Evolutionary conservation across 176 grass and related monocot species (phyloP).

Genomic region (Dactylis glomerata): DNA sequence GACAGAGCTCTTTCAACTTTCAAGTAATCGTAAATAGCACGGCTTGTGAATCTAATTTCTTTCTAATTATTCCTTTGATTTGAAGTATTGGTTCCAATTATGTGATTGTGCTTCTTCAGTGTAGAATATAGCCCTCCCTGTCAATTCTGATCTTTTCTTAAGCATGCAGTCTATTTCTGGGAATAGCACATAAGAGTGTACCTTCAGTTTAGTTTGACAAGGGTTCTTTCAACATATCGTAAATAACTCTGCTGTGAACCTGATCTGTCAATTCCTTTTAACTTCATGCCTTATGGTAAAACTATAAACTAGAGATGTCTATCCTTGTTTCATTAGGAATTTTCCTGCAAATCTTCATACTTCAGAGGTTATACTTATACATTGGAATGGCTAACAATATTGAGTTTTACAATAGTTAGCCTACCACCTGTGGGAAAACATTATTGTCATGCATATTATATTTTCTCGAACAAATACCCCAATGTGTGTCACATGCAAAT

Average conservation of each 20-base stretch:
- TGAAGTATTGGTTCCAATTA: neutral
- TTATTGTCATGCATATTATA: neutral
- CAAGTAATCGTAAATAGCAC: neutral
- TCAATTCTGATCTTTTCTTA: neutral
- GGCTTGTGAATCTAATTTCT: neutral
- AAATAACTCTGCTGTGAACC: neutral
- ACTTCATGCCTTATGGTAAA: neutral
- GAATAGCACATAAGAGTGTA: neutral
- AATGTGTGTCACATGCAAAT: neutral
- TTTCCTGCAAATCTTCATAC: neutral
- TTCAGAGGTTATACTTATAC: neutral
- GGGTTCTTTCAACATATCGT: neutral
- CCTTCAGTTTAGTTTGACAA: neutral
- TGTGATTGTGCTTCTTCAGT: neutral
- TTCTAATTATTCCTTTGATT: neutral
- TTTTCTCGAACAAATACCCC: neutral
- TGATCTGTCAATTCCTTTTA: neutral
- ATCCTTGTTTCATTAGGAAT: neutral
- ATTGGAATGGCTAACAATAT: neutral
- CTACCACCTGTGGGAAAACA: neutral
- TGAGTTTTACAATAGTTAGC: neutral
- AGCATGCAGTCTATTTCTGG: neutral
- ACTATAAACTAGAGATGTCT: neutral
- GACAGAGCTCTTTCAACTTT: neutral
- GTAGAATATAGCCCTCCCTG: neutral